Conservation (phyloP, 2,329 filamentous ascomycete genomes). For the Ophiostoma sp. region DNA sequence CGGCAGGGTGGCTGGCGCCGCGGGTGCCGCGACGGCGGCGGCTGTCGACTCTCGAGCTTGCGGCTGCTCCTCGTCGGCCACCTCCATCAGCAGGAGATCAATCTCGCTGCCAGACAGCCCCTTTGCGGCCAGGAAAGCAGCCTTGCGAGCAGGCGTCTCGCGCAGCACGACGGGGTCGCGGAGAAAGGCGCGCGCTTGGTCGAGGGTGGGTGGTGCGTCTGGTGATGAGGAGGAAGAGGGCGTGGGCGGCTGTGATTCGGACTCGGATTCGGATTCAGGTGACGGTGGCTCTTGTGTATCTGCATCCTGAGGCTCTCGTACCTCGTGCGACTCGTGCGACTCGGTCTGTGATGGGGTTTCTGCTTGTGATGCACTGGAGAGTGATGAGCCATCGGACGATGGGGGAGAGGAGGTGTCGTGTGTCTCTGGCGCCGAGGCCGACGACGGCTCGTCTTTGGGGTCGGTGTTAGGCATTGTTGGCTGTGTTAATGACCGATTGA, state of each 20-base stretch:
- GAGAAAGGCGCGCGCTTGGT: slow-evolving; percentile 71
- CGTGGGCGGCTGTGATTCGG: not conserved
- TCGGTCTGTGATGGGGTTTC: slow-evolving; percentile 8
- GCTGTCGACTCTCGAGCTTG: not conserved
- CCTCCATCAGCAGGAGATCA: slow-evolving; percentile 52
- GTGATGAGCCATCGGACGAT: too few species aligned
- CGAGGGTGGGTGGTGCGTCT: slow-evolving; percentile 36
- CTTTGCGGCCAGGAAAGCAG: slow-evolving; percentile 70
- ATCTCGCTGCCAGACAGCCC: slow-evolving; percentile 65
- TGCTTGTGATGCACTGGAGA: not conserved
- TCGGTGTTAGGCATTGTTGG: slow-evolving; percentile 19
- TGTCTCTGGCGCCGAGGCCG: slow-evolving; percentile 1
- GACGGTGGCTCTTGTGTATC: not conserved
- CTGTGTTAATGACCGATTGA: not conserved
- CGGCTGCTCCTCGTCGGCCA: slow-evolving; percentile 8
- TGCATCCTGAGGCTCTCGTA: not conserved
- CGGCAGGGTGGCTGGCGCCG: slow-evolving; percentile 30
- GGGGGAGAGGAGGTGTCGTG: not conserved
- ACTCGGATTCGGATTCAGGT: not conserved
- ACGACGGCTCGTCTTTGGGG: slow-evolving; percentile 13
- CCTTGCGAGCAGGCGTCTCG: slow-evolving; percentile 65
- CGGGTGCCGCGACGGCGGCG: not conserved
- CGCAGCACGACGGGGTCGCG: slow-evolving; percentile 66
- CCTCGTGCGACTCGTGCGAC: not conserved
- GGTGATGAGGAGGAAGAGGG: not conserved